Evolutionary conservation across 257 asterid species (phyloP), one percentile per base, ranked within the genome.

Genomic region (Forsythia suspensa): DNA sequence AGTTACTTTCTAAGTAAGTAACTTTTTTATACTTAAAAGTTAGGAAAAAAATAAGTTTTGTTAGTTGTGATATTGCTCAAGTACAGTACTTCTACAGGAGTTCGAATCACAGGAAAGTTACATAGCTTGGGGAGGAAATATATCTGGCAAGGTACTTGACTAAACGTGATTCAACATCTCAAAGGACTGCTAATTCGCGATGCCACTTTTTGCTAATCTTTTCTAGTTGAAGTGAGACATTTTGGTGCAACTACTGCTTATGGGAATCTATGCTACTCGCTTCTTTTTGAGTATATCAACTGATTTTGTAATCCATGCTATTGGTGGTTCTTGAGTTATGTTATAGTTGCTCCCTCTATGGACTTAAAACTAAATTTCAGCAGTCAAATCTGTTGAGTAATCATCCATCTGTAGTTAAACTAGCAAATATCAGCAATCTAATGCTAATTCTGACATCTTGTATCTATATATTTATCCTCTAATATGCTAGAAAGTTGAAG

Each of bases 21-120:
- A n/a, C 11, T 10, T 13, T 40, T 55, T 18, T 29, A 29, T 29
- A 29, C 34, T 29, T 29, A 29, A 1, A 29, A 29, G 34, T 29
- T 29, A 1, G 2, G 34, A 1, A 29, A 29, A 29, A 29, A 29
- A 29, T 29, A 29, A 29, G 34, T 29, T 29, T 29, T 29, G 2
- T 29, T 29, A 29, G 34, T 29, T 29, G 34, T 29, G 34, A 29
- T 29, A 29, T 29, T 29, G 1, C 34, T 29, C 34, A 29, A 29
- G 34, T 29, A 29, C 34, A 1, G 34, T 29, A 29, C 34, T 29
- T 29, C 34, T 29, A 29, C 85, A 91, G 97, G 98, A 94, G 77
- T 94, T 94, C 59, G 94, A 82, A 71, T 94, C 98, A 36, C 91
- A 94, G 86, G 98, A 94, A 29, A 94, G 98, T 74, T 94, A 84